Base-by-base conservation (phyloP, 2,329 filamentous ascomycete genomes). In the Paraphoma sp. region DNA sequence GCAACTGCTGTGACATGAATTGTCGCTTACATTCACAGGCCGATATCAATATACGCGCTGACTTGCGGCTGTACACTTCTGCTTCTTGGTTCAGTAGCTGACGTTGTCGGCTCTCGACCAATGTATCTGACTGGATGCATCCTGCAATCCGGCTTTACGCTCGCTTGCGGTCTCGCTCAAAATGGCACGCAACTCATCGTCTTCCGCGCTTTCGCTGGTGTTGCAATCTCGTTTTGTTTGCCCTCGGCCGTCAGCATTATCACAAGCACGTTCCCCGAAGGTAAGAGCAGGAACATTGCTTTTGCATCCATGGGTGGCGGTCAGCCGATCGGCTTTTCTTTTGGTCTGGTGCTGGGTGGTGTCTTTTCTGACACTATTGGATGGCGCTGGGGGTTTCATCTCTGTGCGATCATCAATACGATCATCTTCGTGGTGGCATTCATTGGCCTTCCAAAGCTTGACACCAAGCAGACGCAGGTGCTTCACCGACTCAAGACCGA, bases 371-470 rank as follows among this genome's bases (percentile, higher is more conserved):
- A 82, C 31, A 77, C 73, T 0, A 77, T 83, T 45, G 81, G 82
- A 2, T 86, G 84, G 84, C 69, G 83, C 44, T 80, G 74, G 57
- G 83, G 81, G 0, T 87, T 81, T 61, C 81, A 84, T 59, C 72
- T 83, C 3, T 72, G 76, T 18, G 80, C 81, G 0, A 79, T 78
- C 11, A 62, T 82, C 29, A 82, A 78, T 29, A 71, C 73, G 2
- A 46, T 75, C 7, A 69, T 82, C 7, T 74, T 80, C n/a, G 59
- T 74, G 1, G 53, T 78, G 5, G 76, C 76, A 3, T 33, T 78
- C 23, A 81, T 73, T 66, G 71, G 67, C 28, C 59, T 80, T 64
- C 58, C 81, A 10, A 75, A 69, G 62, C 9, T 55, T 67, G 48
- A 59, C 42, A 46, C 65, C 61, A 44, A 64, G 70, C n/a, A 63